A percentile compares a stretch with the other conserved stretches of the same genome.
phyloP scores from a whole-genome alignment of 2,329 filamentous ascomycete genomes.

The Fusarium sp. region DNA sequence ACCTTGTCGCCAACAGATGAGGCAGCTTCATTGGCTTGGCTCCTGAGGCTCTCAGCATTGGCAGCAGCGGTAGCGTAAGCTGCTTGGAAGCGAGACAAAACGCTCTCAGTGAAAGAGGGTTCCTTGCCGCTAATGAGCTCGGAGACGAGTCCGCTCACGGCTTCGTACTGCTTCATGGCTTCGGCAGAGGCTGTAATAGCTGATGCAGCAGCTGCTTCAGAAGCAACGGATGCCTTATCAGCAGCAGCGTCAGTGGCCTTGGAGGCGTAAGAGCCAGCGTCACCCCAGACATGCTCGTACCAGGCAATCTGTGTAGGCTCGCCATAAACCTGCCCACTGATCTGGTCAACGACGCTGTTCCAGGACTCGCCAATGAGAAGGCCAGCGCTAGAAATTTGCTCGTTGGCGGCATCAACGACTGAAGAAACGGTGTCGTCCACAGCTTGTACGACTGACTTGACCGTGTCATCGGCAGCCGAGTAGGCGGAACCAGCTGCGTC shows the following conservation, averaged over 20 bases:
- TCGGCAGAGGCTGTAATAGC: constrained; percentile 72
- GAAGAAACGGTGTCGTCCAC: constrained; percentile 56
- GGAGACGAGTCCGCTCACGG: constrained; percentile 77
- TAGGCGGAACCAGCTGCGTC: constrained; percentile 62
- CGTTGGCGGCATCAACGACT: constrained; percentile 60
- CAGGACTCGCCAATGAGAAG: constrained; percentile 56
- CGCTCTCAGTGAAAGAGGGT: constrained; percentile 83
- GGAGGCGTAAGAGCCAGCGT: constrained; percentile 68
- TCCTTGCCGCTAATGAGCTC: constrained; percentile 84
- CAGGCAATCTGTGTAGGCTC: constrained; percentile 70
- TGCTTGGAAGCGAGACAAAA: constrained; percentile 76
- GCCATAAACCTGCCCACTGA: constrained; percentile 78
- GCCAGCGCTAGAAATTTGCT: constrained; percentile 54
- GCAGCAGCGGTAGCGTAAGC: constrained; percentile 77
- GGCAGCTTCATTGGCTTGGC: constrained; percentile 51
- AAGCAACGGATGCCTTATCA: constrained; percentile 53
- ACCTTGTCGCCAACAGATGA: constrained; percentile 53
- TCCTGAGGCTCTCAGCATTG: constrained; percentile 61
- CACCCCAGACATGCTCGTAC: constrained; percentile 61
- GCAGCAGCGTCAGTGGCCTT: constrained; percentile 65
- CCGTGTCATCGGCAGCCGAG: constrained; percentile 59
- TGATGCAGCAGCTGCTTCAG: constrained; percentile 62
- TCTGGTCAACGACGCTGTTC: constrained; percentile 65
- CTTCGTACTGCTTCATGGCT: constrained; percentile 73
- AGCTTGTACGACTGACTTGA: constrained; percentile 55